Conservation (phyloP, 345 rosid genomes). For the Eucalyptus pauciflora region DNA sequence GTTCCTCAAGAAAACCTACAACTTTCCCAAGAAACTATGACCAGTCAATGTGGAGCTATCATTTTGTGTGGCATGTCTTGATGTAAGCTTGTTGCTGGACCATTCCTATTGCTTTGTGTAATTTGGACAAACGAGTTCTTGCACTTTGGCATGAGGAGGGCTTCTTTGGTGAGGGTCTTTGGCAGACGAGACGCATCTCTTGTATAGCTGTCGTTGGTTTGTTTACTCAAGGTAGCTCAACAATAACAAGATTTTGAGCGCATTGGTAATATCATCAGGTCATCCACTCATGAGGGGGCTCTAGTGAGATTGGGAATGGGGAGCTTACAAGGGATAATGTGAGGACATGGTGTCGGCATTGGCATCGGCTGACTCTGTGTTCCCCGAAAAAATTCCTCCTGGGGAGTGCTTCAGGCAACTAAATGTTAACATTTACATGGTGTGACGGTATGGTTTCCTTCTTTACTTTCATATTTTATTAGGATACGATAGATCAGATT, state of each 20-base stretch:
- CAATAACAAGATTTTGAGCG: background rate
- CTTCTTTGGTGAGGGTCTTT: background rate
- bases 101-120: background rate
- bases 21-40: slow-evolving; percentile 74
- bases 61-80: background rate
- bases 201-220: background rate
- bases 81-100: background rate
- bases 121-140: background rate
- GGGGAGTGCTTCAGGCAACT: background rate
- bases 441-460: background rate
- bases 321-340: background rate
- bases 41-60: background rate
- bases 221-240: background rate
- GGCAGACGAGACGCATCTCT: background rate
- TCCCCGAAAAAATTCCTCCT: background rate
- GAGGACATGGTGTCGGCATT: background rate
- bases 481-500: background rate
- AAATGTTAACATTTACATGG: background rate
- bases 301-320: background rate
- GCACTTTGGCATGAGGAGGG: background rate
- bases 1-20: slow-evolving; percentile 82
- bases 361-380: background rate
- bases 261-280: background rate
- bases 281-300: background rate
- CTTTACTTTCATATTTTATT: background rate